Base-by-base conservation (phyloP, 2,329 filamentous ascomycete genomes). In the Davidsoniella eucalypti region DNA sequence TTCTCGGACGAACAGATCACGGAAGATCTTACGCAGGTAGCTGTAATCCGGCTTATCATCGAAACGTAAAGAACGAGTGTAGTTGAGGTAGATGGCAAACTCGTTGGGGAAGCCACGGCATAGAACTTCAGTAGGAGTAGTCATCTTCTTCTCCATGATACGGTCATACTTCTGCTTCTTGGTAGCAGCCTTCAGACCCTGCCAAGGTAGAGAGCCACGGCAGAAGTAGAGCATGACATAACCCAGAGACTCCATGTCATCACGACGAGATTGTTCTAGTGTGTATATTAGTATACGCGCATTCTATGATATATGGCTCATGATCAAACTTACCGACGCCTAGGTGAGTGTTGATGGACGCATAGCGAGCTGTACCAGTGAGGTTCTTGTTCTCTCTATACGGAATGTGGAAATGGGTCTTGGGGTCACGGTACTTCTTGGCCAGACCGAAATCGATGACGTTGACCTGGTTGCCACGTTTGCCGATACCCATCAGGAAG, bases 111-210 rank as follows among this genome's bases (percentile, higher is more conserved):
- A 96, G 58, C 92, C 92, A 66, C 90, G 87, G 81, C 92, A 98
- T 46, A 98, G 85, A 45, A 95, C 88, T 70, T 98, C 90, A 59
- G 90, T 96, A 7, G 92, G 88, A 2, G 92, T 98, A 12, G 92
- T 98, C 92, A 96, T 96, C 86, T 98, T 98, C 82, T 98, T 98
- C 77, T 98, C 92, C 90, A 96, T 96, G 71, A 98, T 98, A 57
- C 90, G 81, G 70, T 98, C 92, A 65, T 98, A 96, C 75, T 98
- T 98, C 73, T 96, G 90, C 82, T 95, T 95, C 81, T 95, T 95
- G 58, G 88, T 95, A 59, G 90, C 90, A 71, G 90, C 90, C 79
- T 95, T 95, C 50, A 95, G 76, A 52, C 92, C 92, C 73, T 98
- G 92, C 92, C 92, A 98, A 55, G 92, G 92, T 52, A 98, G 87